Conservation (phyloP, 257 asterid genomes). For the Solanum ahanhuiri region DNA sequence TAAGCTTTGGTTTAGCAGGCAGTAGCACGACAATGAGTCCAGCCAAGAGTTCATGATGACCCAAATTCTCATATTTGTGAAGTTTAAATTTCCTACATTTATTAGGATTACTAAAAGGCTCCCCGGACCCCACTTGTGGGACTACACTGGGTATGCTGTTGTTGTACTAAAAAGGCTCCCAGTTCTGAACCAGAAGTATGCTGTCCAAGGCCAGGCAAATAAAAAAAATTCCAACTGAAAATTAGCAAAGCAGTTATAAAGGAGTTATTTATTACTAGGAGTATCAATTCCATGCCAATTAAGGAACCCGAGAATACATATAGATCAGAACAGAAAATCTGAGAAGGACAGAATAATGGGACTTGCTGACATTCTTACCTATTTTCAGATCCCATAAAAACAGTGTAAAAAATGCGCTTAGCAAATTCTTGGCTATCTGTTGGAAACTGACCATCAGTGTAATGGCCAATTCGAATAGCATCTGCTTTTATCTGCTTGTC, state of each 20-base stretch:
- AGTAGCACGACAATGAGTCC: not conserved
- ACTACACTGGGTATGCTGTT: not conserved
- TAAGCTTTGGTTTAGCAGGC: not conserved
- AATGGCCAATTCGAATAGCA: constrained; percentile 81
- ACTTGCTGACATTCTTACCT: constrained; percentile 35
- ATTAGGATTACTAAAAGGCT: not conserved
- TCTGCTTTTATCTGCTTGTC: constrained; percentile 85
- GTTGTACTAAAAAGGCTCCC: not conserved
- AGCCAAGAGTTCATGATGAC: not conserved
- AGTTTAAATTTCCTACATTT: not conserved
- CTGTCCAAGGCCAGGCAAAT: not conserved
- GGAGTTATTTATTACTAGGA: not conserved
- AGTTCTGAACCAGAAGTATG: not conserved
- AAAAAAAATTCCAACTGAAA: not conserved
- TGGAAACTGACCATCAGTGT: constrained; percentile 67
- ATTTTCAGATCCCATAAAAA: constrained; percentile 91
- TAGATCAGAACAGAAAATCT: not conserved
- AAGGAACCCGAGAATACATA: not conserved
- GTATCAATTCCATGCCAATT: not conserved
- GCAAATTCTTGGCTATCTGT: constrained; percentile 88
- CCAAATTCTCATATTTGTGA: not conserved
- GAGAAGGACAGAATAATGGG: not conserved
- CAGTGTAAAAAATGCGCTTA: constrained; percentile 78
- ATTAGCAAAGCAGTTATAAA: not conserved
- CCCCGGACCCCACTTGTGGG: not conserved